Evolutionary conservation across 192 early-diverging fungal species (phyloP), one percentile per base, ranked within the genome.

Genomic region (Backusella luteola): DNA sequence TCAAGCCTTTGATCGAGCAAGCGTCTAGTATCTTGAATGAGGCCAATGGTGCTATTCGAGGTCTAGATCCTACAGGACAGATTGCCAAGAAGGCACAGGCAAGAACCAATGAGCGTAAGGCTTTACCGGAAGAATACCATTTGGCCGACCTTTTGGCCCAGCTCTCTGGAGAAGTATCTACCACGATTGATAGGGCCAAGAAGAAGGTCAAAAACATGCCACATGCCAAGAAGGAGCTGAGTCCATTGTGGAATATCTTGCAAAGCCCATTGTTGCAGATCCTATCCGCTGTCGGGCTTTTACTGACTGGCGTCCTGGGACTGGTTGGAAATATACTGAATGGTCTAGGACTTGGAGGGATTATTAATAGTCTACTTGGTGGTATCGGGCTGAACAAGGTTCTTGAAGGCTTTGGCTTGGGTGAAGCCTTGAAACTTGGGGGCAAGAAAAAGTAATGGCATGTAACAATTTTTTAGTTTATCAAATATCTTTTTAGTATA

Each of bases 261-360:
- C 76, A 77, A 72, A 77, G 69, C 34, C 76, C 76, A 29, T 71
- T 77, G 21, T 29, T 77, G 8, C 76, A 77, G 63, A 77, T 77
- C 29, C 69, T 77, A 1, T 69, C 76, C 46, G 76, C 76, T 44
- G 76, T 77, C 29, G 76, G 76, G 1, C 49, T 72, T 12, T 69
- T 77, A 38, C 36, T 77, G 11, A 77, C 68, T 36, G 76, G 76
- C 32, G 76, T 77, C 5, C 38, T 77, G 6, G 76, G 76, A 11
- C 19, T 77, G 0, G 67, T 77, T 42, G 69, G 76, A 29, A 77
- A 77, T 49, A 70, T 77, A 9, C 17, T 77, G 2, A 77, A 77
- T 32, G 76, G 69, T 66, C 69, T 77, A 19, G 76, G 76, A 46
- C 53, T 77, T 0, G 76, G 76, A 26, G 69, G 69, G 6, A n/a